phyloP scores from a whole-genome alignment of 805 yeast species.

The Brettanomyces sp. region DNA sequence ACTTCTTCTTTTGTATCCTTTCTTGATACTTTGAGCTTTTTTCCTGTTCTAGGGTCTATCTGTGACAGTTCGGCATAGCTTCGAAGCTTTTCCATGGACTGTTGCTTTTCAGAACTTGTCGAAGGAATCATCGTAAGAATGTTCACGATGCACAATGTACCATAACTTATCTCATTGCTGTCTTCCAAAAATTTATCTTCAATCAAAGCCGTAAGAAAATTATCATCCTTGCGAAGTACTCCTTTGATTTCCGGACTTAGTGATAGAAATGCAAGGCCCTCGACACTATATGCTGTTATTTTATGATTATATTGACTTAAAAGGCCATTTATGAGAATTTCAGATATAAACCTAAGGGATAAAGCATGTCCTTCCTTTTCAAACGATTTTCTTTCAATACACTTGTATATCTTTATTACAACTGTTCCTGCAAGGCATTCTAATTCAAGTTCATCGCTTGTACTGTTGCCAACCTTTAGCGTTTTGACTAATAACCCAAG shows the following conservation, averaged over 20 bases:
- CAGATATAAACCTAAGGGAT: conserved; percentile 25
- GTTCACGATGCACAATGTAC: conserved; percentile 31
- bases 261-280: conserved; percentile 27
- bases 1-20: conserved; percentile 21
- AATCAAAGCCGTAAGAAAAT: conserved; percentile 18
- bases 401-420: conserved; percentile 50
- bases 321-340: conserved; percentile 23
- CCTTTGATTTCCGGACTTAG: conserved; percentile 26
- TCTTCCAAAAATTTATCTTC: conserved; percentile 4
- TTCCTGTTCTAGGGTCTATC: conserved; percentile 20
- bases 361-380: conserved; percentile 22
- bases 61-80: conserved; percentile 21
- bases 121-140: conserved; percentile 30
- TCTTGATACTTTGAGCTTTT: conserved; percentile 16
- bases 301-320: conserved; percentile 13
- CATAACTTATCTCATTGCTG: conserved; percentile 21
- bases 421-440: conserved; percentile 31
- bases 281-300: conserved; percentile 14
- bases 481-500: conserved; percentile 31
- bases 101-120: conserved; percentile 20
- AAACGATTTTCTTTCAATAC: conserved; percentile 26
- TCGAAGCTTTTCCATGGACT: conserved; percentile 29
- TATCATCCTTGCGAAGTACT: conserved; percentile 27
- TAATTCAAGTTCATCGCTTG: conserved; percentile 11
- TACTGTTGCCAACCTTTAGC: conserved; percentile 10